Percentiles rank a stretch among this genome's conserved stretches.
Conservation (phyloP, 176 grass and related monocot species). For the Oryza brachyantha region DNA sequence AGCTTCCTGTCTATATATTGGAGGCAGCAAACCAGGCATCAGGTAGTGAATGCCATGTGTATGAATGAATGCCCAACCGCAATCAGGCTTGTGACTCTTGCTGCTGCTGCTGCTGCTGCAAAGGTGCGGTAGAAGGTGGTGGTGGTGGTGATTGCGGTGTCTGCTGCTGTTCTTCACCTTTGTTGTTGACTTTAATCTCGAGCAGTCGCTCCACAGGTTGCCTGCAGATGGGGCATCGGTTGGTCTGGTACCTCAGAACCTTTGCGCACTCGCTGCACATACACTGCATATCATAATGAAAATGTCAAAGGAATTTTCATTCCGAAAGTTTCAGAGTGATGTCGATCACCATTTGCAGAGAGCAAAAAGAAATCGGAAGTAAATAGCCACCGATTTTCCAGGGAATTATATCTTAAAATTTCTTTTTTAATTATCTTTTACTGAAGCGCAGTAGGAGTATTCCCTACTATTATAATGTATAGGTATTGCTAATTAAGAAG, state of each 20-base stretch:
- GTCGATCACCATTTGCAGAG: not conserved
- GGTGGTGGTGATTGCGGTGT: too few relatives aligned
- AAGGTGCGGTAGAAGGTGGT: not conserved
- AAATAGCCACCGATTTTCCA: not conserved
- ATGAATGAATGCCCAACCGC: not conserved
- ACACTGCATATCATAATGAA: slow-evolving; percentile 43
- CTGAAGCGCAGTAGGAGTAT: too few relatives aligned
- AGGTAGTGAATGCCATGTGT: slow-evolving; percentile 21
- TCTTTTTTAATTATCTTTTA: too few relatives aligned
- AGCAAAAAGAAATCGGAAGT: not conserved
- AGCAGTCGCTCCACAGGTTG: slow-evolving; percentile 62
- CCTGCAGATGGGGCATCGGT: slow-evolving; percentile 62
- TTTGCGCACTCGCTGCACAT: slow-evolving; percentile 69
- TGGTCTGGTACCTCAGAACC: slow-evolving; percentile 59
- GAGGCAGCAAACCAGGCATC: not conserved
- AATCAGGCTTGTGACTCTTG: slow-evolving; percentile 7
- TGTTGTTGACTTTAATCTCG: slow-evolving; percentile 61
- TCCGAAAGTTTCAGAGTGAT: not conserved
- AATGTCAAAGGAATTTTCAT: not conserved
- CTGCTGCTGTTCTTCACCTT: slow-evolving; percentile 29
- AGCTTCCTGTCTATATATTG: slow-evolving; percentile 3
- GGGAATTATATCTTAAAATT: not conserved
- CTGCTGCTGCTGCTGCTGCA: not conserved
- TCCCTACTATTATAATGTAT: too few relatives aligned
- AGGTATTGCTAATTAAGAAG: too few relatives aligned